Evolutionary conservation across 2,329 filamentous ascomycete genomes (phyloP).

Genomic region (Neofusicoccum kwambonambiense): DNA sequence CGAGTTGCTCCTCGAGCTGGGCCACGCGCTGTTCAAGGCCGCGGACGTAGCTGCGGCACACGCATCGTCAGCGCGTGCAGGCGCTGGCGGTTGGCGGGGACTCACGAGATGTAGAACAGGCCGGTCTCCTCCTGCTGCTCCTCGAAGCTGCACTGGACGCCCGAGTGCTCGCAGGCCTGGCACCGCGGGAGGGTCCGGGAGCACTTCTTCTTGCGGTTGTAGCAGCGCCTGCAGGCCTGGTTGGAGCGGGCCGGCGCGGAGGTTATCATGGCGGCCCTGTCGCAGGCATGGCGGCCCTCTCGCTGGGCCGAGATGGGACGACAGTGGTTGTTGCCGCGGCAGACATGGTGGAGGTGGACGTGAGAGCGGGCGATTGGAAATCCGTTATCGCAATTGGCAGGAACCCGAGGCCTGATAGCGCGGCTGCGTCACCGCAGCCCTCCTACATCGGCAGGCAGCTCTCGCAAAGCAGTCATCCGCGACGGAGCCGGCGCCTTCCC

Average conservation of each 20-base stretch:
- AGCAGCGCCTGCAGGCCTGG: constrained; percentile 6
- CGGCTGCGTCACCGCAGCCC: background rate
- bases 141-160: constrained; percentile 12
- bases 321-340: background rate
- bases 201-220: constrained; percentile 14
- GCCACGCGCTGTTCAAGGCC: constrained; percentile 3
- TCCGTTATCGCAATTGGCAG: constrained; percentile 14
- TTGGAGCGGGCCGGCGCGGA: constrained; percentile 7
- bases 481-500: background rate
- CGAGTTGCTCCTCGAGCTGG: constrained; percentile 3
- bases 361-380: background rate
- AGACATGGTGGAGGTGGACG: background rate
- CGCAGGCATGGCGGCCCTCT: background rate
- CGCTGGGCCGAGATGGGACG: background rate
- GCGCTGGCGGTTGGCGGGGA: background rate
- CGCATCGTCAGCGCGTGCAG: background rate
- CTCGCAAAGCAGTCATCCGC: background rate
- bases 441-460: background rate
- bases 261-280: constrained; percentile 7
- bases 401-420: background rate
- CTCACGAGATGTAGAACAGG: constrained; percentile 7
- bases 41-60: background rate
- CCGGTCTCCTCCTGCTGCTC: constrained; percentile 3
- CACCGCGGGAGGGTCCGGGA: constrained; percentile 10
- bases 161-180: constrained; percentile 1